Conservation (phyloP, 495 filamentous ascomycete species). For the Penicillium paxilli region DNA sequence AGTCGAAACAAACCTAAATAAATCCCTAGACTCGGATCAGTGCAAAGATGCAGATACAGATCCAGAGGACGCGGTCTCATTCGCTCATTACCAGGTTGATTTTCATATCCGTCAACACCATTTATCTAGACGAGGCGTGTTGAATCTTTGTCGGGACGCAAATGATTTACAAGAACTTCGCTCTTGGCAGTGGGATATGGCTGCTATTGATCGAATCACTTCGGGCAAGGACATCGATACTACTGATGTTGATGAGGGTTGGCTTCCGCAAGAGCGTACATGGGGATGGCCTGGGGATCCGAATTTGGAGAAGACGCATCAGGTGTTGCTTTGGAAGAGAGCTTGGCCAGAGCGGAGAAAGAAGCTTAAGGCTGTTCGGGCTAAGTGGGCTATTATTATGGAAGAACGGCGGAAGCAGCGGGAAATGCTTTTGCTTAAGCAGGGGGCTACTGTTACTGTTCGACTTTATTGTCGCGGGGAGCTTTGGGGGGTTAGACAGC, state of each 20-base stretch:
- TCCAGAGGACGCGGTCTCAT: conserved; percentile 9
- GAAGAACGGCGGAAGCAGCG: conserved; percentile 26
- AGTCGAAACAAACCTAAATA: conserved; percentile 11
- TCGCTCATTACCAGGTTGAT: conserved; percentile 35
- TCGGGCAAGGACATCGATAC: neutral
- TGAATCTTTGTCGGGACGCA: conserved; percentile 30
- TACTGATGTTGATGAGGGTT: neutral
- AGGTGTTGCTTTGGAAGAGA: conserved; percentile 24
- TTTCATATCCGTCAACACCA: conserved; percentile 40
- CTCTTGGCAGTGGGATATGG: conserved; percentile 26
- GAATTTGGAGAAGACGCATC: conserved; percentile 21
- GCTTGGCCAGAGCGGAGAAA: conserved; percentile 13
- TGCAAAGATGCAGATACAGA: conserved; percentile 2
- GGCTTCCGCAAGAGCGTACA: neutral
- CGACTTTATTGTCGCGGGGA: conserved; percentile 22
- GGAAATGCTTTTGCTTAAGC: conserved; percentile 6
- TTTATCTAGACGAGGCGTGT: conserved; percentile 16
- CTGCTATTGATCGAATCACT: conserved; percentile 1
- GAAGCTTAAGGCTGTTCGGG: conserved; percentile 14
- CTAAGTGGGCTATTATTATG: conserved; percentile 28
- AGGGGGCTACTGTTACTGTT: conserved; percentile 12
- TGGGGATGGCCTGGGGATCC: conserved; percentile 22
- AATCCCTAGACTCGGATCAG: too few species aligned
- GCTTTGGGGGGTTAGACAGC: conserved; percentile 13
- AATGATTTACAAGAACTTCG: conserved; percentile 28